Conservation (phyloP, 305 asterid genomes). For the Plantago lanceolata region DNA sequence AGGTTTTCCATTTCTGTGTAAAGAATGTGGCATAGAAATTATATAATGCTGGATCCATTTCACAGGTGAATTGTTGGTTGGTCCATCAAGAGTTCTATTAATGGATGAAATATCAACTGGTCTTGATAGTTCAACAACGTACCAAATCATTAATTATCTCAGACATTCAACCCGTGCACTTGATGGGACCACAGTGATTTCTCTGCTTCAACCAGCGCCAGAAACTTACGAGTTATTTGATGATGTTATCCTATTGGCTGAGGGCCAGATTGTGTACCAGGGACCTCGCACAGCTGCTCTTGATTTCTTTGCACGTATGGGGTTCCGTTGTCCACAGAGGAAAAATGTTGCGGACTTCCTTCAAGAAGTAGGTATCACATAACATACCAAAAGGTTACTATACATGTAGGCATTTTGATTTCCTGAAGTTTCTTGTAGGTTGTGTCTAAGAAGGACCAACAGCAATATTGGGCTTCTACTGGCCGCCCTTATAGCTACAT, state of each 20-base stretch:
- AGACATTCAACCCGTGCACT: conserved; percentile 74
- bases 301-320: conserved; percentile 71
- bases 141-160: conserved; percentile 73
- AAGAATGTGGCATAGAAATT: conserved; percentile 12
- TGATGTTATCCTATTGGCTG: conserved; percentile 75
- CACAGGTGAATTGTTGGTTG: conserved; percentile 79
- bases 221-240: conserved; percentile 91
- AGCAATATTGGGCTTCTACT: conserved; percentile 76
- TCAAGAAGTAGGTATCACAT: conserved; percentile 68
- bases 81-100: conserved; percentile 76
- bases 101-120: conserved; percentile 98
- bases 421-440: conserved; percentile 44
- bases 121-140: conserved; percentile 91
- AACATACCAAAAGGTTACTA: conserved; percentile 17
- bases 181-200: conserved; percentile 72
- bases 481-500: conserved; percentile 59
- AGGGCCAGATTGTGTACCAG: conserved; percentile 87
- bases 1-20: conserved; percentile 16
- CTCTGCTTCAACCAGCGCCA: conserved; percentile 96
- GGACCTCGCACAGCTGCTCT: conserved; percentile 71
- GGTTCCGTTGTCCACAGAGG: conserved; percentile 77
- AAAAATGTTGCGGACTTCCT: conserved; percentile 92
- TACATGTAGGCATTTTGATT: conserved; percentile 4
- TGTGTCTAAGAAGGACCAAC: conserved; percentile 86
- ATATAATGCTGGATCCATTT: conserved; percentile 25